Percentiles rank a stretch among this genome's conserved stretches.
phyloP scores from a whole-genome alignment of 2,329 filamentous ascomycete genomes.

The Sphaerulina vaccinii region DNA sequence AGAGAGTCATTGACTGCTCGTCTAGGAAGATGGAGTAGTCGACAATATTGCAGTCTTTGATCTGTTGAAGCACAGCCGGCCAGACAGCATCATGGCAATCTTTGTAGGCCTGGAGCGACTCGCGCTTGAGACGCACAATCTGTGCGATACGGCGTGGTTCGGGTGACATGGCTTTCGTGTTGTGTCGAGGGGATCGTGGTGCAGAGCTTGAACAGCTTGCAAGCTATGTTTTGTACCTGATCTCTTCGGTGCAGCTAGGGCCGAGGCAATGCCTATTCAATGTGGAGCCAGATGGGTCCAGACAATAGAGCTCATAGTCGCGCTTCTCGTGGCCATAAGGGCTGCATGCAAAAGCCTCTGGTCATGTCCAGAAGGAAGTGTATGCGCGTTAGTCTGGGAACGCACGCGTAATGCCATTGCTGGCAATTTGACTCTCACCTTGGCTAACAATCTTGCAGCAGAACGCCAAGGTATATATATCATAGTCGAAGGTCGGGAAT shows the following conservation, averaged over 20 bases:
- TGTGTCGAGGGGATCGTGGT: not conserved
- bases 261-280: constrained; percentile 9
- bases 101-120: constrained; percentile 68
- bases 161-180: constrained; percentile 17
- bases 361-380: not conserved
- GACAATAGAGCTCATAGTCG: not conserved
- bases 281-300: constrained; percentile 1
- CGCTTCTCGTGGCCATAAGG: no score
- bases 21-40: constrained; percentile 77
- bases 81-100: constrained; percentile 70
- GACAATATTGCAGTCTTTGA: constrained; percentile 70
- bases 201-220: not conserved
- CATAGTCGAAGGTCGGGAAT: not conserved
- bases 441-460: not conserved
- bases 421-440: no score
- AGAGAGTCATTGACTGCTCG: constrained; percentile 61
- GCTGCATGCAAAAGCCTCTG: not conserved
- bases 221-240: not conserved
- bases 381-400: no score
- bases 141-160: constrained; percentile 61
- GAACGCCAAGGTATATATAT: not conserved
- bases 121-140: constrained; percentile 69
- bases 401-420: no score
- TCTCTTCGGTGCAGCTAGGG: constrained; percentile 3
- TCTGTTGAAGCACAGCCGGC: constrained; percentile 74